Evolutionary conservation across 257 asterid genomes (phyloP).

Genomic region (Lithospermum erythrorhizon): DNA sequence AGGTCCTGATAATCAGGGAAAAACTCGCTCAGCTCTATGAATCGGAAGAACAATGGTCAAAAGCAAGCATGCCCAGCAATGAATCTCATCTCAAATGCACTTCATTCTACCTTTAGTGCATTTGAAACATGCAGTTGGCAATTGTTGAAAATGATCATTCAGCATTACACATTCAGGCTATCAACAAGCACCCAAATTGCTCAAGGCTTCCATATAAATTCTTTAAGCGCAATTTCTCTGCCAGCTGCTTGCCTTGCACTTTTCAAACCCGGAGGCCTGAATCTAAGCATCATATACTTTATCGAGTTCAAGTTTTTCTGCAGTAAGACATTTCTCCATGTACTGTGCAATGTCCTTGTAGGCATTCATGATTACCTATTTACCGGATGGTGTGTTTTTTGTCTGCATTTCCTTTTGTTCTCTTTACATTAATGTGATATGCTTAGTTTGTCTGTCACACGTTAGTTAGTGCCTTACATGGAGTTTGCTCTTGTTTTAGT

Average conservation of each 20-base stretch:
- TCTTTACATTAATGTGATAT: background rate
- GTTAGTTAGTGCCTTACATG: background rate
- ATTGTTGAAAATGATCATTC: background rate
- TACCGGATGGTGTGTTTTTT: background rate
- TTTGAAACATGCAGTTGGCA: slow-evolving; percentile 1
- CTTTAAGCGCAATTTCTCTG: no score
- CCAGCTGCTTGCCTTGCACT: no score
- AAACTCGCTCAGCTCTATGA: slow-evolving; percentile 89
- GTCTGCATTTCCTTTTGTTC: background rate
- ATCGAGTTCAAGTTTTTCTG: no score
- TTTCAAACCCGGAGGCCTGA: no score
- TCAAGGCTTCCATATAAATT: no score
- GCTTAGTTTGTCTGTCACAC: background rate
- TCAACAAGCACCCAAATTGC: slow-evolving; percentile 96
- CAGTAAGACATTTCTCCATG: background rate
- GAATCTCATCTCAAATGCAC: no score
- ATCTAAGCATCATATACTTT: no score
- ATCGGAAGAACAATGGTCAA: slow-evolving; percentile 91
- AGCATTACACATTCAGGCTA: slow-evolving; percentile 64
- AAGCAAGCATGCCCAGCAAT: no score
- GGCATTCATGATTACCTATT: background rate
- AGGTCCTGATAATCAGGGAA: slow-evolving; percentile 90
- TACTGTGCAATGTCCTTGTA: background rate
- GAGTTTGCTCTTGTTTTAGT: background rate
- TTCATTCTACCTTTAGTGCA: slow-evolving; percentile 4